A percentile compares a stretch with the other conserved stretches of the same genome.
Evolutionary conservation across 768 basidiomycete species (phyloP).

Genomic region (Tylopilus subfusipes): DNA sequence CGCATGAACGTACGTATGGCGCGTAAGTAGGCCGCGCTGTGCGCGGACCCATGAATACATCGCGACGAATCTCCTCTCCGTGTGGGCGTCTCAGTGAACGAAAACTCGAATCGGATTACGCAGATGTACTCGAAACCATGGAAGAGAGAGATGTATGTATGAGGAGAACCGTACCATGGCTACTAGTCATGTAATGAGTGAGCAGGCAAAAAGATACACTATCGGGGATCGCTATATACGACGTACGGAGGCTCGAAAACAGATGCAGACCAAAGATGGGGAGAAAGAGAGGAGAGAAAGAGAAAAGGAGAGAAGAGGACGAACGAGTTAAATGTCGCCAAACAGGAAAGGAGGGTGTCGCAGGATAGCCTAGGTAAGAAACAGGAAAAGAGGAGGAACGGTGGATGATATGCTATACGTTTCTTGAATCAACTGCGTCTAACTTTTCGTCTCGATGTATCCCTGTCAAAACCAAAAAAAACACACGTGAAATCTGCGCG

Average conservation of each 20-base stretch:
- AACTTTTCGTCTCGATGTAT: constrained; percentile 2
- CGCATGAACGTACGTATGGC: too few species aligned
- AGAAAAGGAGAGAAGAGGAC: background rate
- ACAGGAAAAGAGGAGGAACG: background rate
- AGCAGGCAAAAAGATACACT: constrained; percentile 18
- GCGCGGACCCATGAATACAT: background rate
- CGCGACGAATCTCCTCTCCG: too few species aligned
- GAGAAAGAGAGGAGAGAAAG: background rate
- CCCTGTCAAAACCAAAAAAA: constrained; percentile 7
- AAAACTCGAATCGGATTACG: too few species aligned
- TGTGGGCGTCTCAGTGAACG: too few species aligned
- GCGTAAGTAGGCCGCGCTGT: too few species aligned
- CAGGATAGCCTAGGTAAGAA: background rate
- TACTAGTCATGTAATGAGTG: background rate
- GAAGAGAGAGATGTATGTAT: background rate
- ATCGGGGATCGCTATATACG: constrained; percentile 12
- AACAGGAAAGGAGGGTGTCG: constrained; percentile 10
- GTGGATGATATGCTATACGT: constrained; percentile 18
- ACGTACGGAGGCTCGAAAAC: background rate
- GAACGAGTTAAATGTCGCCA: background rate
- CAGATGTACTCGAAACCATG: background rate
- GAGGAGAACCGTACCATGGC: background rate
- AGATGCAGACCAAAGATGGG: background rate
- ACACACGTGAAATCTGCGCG: background rate
- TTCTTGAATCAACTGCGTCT: constrained; percentile 1